phyloP scores from a whole-genome alignment of 192 early-diverging fungal genomes.

The Entomortierella lignicola region DNA sequence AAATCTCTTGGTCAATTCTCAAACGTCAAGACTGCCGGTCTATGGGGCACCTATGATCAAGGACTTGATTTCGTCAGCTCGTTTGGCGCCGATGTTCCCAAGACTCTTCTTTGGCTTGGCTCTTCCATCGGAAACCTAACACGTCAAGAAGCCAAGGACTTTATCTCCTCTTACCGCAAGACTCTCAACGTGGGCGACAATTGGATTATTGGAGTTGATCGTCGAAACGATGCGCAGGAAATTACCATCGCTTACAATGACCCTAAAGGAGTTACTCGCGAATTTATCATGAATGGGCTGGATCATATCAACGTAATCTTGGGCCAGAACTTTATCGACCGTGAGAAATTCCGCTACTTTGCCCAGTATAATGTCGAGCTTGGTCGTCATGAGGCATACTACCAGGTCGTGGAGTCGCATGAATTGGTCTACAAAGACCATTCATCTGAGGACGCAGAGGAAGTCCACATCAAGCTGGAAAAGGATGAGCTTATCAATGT shows the following conservation, averaged over 20 bases:
- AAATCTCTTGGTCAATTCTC: conserved; percentile 71
- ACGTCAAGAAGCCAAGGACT: conserved; percentile 71
- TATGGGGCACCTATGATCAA: conserved; percentile 93
- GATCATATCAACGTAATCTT: conserved; percentile 81
- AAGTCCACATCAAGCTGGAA: conserved; percentile 58
- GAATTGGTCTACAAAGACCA: conserved; percentile 57
- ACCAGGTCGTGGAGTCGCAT: conserved; percentile 67
- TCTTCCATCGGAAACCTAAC: conserved; percentile 88
- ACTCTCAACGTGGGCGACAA: conserved; percentile 77
- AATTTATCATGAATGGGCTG: conserved; percentile 90
- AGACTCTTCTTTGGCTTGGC: conserved; percentile 90
- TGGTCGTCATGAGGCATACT: conserved; percentile 87
- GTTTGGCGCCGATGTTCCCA: conserved; percentile 62
- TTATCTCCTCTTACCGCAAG: conserved; percentile 70
- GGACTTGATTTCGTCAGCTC: conserved; percentile 73
- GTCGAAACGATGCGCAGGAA: conserved; percentile 74
- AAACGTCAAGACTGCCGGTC: conserved; percentile 78
- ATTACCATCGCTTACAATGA: conserved; percentile 91
- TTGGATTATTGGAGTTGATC: conserved; percentile 89
- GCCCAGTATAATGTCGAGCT: conserved; percentile 75
- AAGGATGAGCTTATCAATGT: conserved; percentile 88
- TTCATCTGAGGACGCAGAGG: conserved; percentile 5
- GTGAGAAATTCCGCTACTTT: conserved; percentile 75
- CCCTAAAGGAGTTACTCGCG: conserved; percentile 74
- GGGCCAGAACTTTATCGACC: conserved; percentile 68